phyloP scores from a whole-genome alignment of 768 basidiomycete genomes.

The Mycena epipterygia region DNA sequence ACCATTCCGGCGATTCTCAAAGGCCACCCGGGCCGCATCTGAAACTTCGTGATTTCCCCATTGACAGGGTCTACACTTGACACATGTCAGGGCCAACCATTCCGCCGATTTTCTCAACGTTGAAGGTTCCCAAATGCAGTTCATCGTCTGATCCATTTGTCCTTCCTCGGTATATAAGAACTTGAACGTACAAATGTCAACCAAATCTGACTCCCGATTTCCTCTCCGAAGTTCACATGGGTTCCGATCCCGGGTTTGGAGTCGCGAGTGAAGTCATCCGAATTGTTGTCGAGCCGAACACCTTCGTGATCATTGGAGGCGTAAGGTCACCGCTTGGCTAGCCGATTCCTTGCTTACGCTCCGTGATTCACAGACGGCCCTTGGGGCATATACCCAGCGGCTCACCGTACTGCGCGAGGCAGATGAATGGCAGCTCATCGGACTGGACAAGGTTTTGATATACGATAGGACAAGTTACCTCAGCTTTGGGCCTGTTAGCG shows the following conservation, averaged over 20 bases:
- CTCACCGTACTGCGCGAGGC: slow-evolving; percentile 6
- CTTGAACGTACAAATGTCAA: neutral
- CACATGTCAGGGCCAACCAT: neutral
- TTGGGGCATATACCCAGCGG: neutral
- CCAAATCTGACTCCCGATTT: neutral
- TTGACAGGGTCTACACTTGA: neutral
- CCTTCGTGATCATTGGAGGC: slow-evolving; percentile 14
- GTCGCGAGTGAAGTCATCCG: slow-evolving; percentile 3
- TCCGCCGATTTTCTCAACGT: neutral
- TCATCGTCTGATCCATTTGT: neutral
- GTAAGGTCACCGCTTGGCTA: neutral
- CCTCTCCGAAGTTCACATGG: neutral
- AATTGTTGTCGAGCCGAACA: slow-evolving; percentile 15
- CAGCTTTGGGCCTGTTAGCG: slow-evolving; percentile 2
- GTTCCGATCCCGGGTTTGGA: neutral
- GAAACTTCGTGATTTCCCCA: neutral
- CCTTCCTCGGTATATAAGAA: neutral
- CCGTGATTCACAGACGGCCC: neutral
- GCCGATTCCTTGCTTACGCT: slow-evolving; percentile 1
- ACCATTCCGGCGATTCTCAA: neutral
- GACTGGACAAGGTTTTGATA: neutral
- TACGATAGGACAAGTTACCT: neutral
- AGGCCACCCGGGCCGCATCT: neutral
- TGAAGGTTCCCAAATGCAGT: neutral
- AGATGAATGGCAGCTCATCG: neutral